phyloP scores from a whole-genome alignment of 768 basidiomycete species.

The Cyclocybe aegerita region DNA sequence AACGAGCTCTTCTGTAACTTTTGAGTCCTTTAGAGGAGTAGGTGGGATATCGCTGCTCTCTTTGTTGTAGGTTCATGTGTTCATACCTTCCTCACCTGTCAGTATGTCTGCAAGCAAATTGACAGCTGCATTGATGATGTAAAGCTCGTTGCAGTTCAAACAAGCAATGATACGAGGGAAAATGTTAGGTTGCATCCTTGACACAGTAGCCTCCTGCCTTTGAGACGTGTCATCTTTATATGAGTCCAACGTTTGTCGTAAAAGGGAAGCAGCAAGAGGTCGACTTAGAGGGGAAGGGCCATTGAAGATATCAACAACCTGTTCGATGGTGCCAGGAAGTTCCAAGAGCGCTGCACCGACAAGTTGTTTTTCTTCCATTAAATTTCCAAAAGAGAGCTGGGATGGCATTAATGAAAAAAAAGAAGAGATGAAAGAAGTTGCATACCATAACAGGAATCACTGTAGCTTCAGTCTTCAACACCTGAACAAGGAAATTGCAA shows the following conservation, averaged over 20 bases:
- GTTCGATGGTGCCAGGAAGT: slow-evolving; percentile 6
- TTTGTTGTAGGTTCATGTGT: slow-evolving; percentile 13
- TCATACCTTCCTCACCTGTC: slow-evolving; percentile 8
- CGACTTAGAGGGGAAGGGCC: slow-evolving; percentile 1
- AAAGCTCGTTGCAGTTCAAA: slow-evolving; percentile 1
- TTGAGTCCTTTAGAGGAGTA: slow-evolving; percentile 16
- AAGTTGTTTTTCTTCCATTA: slow-evolving; percentile 16
- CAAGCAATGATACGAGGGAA: slow-evolving; percentile 8
- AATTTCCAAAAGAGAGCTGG: slow-evolving; percentile 6
- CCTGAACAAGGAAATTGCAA: slow-evolving; percentile 6
- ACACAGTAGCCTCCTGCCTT: slow-evolving; percentile 1
- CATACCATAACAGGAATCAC: slow-evolving; percentile 8
- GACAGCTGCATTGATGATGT: slow-evolving; percentile 5
- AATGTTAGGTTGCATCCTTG: slow-evolving; percentile 5
- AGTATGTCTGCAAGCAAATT: slow-evolving; percentile 12
- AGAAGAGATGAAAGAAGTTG: background rate
- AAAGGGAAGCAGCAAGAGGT: slow-evolving; percentile 8
- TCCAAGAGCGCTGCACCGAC: slow-evolving; percentile 13
- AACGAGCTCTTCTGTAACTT: slow-evolving; percentile 13
- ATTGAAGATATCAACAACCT: slow-evolving; percentile 10
- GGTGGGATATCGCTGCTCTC: slow-evolving; percentile 9
- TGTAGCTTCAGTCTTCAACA: slow-evolving; percentile 3
- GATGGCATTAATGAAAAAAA: background rate
- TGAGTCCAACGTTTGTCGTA: slow-evolving; percentile 11
- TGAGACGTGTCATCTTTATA: slow-evolving; percentile 10